Evolutionary conservation across 164 flowering plant species (phyloP), one percentile per base, ranked within the genome.

Genomic region (Liriodendron chinense): DNA sequence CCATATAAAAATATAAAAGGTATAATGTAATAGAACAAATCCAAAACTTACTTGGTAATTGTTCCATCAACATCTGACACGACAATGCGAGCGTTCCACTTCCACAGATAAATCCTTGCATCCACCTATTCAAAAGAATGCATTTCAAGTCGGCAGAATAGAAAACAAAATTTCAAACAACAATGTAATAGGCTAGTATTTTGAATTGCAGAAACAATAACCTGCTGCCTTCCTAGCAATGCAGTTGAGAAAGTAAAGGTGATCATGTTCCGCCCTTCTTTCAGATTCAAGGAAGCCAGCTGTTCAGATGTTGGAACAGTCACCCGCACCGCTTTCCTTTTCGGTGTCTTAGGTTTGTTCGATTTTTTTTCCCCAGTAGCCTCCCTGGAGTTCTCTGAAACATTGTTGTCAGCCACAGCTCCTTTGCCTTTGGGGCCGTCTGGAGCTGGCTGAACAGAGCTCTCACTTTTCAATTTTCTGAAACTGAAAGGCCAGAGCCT

Each of bases 51-150:
- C 99, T 83, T 91, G 68, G 99, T 96, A 72, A 96, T 96, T 63
- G 99, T 96, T 69, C 99, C 99, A 84, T 96, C 99, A 76, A 96
- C 99, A 84, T 94, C 99, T 57, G 99, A 94, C 69, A 96, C 87
- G 69, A 96, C 98, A 71, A 96, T 82, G 12, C 88, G 91, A 57
- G 94, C 81, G 83, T 91, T 89, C 98, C 97, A 96, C 85, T 90
- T 94, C 99, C 99, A 96, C 81, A 96, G 79, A 80, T 85, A 96
- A 74, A 96, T 91, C 77, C 92, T 87, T 21, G 98, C 97, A 82
- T 96, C 97, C 77, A 96, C 98, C 99, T 96, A 87, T 74, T 78
- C 68, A 80, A 69, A 68, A 75, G 59, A 69, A 47, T 25, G 26
- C 13, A 49, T 53, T 34, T 56, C 61, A 66, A 34, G 69, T 71